A percentile compares a stretch with the other conserved stretches of the same genome.
Conservation (phyloP, 192 early-diverging fungal genomes). For the Irineochytrium annulatum region DNA sequence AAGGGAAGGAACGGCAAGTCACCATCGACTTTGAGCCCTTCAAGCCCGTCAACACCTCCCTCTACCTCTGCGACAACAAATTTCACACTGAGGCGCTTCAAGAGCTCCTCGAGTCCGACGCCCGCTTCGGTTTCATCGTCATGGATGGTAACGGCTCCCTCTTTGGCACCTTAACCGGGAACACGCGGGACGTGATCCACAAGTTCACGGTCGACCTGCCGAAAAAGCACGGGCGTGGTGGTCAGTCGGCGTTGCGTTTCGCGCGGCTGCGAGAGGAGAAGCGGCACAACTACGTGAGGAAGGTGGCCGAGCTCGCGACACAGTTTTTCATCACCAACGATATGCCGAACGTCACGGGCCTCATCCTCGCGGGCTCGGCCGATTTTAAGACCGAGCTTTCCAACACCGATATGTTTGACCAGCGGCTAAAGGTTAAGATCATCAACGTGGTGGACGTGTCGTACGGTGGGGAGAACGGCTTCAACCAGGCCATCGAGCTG, state of each 20-base stretch:
- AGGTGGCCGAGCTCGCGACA: constrained; percentile 95
- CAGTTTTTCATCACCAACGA: constrained; percentile 94
- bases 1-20: constrained; percentile 99
- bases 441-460: constrained; percentile 95
- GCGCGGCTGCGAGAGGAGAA: constrained; percentile 98
- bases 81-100: constrained; percentile 94
- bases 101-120: constrained; percentile 89
- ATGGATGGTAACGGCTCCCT: constrained; percentile 98
- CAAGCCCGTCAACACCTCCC: constrained; percentile 98
- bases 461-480: constrained; percentile 99
- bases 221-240: constrained; percentile 99
- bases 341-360: constrained; percentile 79
- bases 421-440: constrained; percentile 81
- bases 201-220: constrained; percentile 95
- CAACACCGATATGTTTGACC: constrained; percentile 95
- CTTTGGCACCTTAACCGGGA: constrained; percentile 92
- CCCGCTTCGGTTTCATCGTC: constrained; percentile 96
- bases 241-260: constrained; percentile 99
- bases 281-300: constrained; percentile 98
- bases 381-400: constrained; percentile 98
- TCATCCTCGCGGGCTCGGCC: constrained; percentile 96
- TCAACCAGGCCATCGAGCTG: constrained; percentile 96
- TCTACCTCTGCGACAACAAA: constrained; percentile 99
- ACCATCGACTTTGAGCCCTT: constrained; percentile 99
- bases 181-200: constrained; percentile 89